These are phyloP conservation scores for Vitis hybrid DNA, from an alignment of 177 flowering plant species.

Conservation along the genomic window DNA sequence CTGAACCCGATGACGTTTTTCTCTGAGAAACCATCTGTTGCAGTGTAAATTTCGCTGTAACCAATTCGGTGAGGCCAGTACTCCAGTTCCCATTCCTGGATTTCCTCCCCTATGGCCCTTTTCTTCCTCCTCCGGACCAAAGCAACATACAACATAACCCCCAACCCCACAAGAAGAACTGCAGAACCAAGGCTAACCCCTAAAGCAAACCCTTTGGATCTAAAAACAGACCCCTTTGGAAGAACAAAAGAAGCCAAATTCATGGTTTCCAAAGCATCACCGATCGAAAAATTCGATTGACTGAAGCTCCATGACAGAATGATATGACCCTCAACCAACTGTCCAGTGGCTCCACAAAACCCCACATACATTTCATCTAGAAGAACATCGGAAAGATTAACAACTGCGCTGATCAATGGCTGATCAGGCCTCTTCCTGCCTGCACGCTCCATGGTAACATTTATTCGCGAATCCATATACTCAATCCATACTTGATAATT, in stretches of 20 bases:
- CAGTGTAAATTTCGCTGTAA: slow-evolving; percentile 20
- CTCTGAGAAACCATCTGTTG: slow-evolving; percentile 27
- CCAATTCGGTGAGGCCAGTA: slow-evolving; percentile 31
- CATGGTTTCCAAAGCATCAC: slow-evolving; percentile 16
- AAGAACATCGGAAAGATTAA: slow-evolving; percentile 14
- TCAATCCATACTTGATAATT: slow-evolving; percentile 29
- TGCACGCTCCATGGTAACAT: slow-evolving; percentile 16
- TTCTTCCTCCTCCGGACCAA: slow-evolving; percentile 1
- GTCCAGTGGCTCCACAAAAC: slow-evolving; percentile 18
- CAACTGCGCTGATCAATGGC: slow-evolving; percentile 15
- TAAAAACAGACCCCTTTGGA: neutral
- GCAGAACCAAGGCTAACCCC: slow-evolving; percentile 9
- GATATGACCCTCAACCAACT: slow-evolving; percentile 11
- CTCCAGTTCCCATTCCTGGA: slow-evolving; percentile 30
- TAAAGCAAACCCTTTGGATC: slow-evolving; percentile 6
- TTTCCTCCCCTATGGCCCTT: neutral
- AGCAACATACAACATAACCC: neutral
- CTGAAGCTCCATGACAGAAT: slow-evolving; percentile 26
- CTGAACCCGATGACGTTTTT: slow-evolving; percentile 24
- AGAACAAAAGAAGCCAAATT: slow-evolving; percentile 13
- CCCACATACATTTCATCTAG: slow-evolving; percentile 19
- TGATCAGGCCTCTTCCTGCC: slow-evolving; percentile 7
- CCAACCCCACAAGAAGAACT: neutral
- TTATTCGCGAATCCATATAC: slow-evolving; percentile 1
- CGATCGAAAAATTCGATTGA: slow-evolving; percentile 16